Evolutionary conservation across 192 early-diverging fungal species (phyloP), one percentile per base, ranked within the genome.

Genomic region (Podila epicladia): DNA sequence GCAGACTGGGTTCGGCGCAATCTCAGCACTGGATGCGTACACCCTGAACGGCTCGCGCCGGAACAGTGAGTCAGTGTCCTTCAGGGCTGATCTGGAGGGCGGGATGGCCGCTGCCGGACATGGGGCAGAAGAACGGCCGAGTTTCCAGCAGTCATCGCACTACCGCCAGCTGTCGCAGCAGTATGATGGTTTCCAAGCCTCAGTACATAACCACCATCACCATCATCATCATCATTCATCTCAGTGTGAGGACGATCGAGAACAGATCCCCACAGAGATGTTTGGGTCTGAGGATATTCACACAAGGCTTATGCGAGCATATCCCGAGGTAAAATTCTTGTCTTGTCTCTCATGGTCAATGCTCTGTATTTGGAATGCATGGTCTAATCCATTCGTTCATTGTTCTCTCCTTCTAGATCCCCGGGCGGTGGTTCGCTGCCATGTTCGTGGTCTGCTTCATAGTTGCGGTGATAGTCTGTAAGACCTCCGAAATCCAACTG

Each of bases 371-470:
- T 20, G 35, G 26, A 17, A 9, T 45, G 13, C 15, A 45, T 15
- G 15, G 13, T 11, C 15, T 45, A 15, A 45, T 15, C 41, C 41
- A 45, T 45, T 45, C 41, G 29, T 29, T 29, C 29, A 29, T 29
- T 37, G 5, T 3, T 15, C 51, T 22, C 17, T 85, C 71, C 69
- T 49, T 41, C 35, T 84, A 90, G 65, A 86, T 91, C 9, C 90
- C 90, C 9, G 74, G 84, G 31, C 82, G 75, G 82, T 89, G 87
- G 90, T 91, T 89, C 59, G 71, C 70, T 1, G 37, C 37, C 15
- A 50, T 90, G 62, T 87, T 91, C 58, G 62, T 72, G 28, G 29
- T 87, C 5, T 82, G 74, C 49, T 74, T 86, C 35, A 62, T 62
- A 4, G 67, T 84, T 9, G 63, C 82, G 4, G 86, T 90, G 2